Percentiles rank a stretch among this genome's conserved stretches.
Conservation (phyloP, 169 alveolate genomes). For the Cryptosporidium ryanae region DNA sequence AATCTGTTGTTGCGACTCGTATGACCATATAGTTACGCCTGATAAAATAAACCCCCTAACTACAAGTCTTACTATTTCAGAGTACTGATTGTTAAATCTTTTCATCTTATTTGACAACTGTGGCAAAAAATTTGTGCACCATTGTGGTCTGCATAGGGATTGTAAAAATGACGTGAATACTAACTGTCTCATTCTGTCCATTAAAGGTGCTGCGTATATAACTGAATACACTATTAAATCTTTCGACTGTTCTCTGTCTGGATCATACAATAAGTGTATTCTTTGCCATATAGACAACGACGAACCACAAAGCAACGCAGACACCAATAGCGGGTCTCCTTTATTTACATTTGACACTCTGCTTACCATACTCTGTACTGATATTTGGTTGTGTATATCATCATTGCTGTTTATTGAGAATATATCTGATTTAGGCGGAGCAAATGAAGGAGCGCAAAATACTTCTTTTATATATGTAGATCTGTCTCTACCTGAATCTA, state of each 20-base stretch:
- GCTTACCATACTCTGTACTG: conserved; percentile 8
- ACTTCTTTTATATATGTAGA: conserved; percentile 67
- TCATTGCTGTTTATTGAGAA: conserved; percentile 28
- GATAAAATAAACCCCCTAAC: conserved; percentile 51
- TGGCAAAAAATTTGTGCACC: conserved; percentile 33
- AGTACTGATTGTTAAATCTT: conserved; percentile 54
- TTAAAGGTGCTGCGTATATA: conserved; percentile 59
- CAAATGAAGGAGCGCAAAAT: conserved; percentile 71
- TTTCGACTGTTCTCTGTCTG: conserved; percentile 66
- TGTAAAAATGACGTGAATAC: conserved; percentile 61
- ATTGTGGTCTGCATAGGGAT: conserved; percentile 62
- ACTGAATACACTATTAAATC: conserved; percentile 68
- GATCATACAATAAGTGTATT: conserved; percentile 60
- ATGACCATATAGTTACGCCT: conserved; percentile 71
- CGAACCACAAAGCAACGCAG: conserved; percentile 67
- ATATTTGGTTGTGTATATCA: background rate
- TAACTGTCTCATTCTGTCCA: conserved; percentile 73
- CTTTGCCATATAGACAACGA: conserved; percentile 72
- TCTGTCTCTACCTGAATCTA: conserved; percentile 73
- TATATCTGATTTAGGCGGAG: conserved; percentile 70
- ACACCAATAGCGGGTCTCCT: conserved; percentile 63
- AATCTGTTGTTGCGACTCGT: conserved; percentile 59
- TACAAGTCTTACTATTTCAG: conserved; percentile 28
- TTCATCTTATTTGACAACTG: conserved; percentile 57
- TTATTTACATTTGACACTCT: conserved; percentile 48